Percentiles rank a stretch among this genome's conserved stretches.
Evolutionary conservation across 2,329 filamentous ascomycete species (phyloP).

Genomic region (Colletotrichum sojae): DNA sequence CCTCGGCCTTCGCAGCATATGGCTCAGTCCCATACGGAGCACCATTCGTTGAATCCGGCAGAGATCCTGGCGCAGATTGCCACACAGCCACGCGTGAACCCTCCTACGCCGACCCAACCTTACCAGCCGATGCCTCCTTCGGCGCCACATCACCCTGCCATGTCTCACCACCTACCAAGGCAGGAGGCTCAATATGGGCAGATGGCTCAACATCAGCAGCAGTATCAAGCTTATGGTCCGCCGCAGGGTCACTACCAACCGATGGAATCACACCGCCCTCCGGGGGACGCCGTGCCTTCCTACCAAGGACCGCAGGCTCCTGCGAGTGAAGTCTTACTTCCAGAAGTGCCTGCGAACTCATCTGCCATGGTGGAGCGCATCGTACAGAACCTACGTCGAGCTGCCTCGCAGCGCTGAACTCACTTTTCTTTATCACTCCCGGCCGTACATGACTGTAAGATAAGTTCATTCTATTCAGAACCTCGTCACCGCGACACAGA

Average conservation of each 20-base stretch:
- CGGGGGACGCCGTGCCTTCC: background rate
- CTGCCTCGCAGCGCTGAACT: conserved; percentile 41
- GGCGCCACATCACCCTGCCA: background rate
- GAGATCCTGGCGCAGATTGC: conserved; percentile 37
- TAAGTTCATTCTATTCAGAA: conserved; percentile 6
- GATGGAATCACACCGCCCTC: conserved; percentile 29
- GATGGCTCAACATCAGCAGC: conserved; percentile 17
- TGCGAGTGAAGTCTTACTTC: conserved; percentile 49
- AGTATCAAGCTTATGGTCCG: conserved; percentile 23
- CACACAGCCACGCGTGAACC: conserved; percentile 37
- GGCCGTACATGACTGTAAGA: conserved; percentile 5
- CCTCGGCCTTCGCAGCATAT: background rate
- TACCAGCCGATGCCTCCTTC: conserved; percentile 24
- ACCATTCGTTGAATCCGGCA: conserved; percentile 34
- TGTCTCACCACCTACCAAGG: background rate
- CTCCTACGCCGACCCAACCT: conserved; percentile 29
- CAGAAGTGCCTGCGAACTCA: conserved; percentile 60
- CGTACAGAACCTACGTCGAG: conserved; percentile 64
- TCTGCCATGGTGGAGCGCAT: conserved; percentile 66
- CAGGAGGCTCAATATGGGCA: conserved; percentile 18
- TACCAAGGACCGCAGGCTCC: background rate
- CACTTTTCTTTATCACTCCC: background rate
- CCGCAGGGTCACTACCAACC: conserved; percentile 26
- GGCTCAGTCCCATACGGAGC: conserved; percentile 24
- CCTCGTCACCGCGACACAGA: conserved; percentile 23